Base-by-base conservation (phyloP, 805 yeast genomes). In the Ogataea zsoltii region DNA sequence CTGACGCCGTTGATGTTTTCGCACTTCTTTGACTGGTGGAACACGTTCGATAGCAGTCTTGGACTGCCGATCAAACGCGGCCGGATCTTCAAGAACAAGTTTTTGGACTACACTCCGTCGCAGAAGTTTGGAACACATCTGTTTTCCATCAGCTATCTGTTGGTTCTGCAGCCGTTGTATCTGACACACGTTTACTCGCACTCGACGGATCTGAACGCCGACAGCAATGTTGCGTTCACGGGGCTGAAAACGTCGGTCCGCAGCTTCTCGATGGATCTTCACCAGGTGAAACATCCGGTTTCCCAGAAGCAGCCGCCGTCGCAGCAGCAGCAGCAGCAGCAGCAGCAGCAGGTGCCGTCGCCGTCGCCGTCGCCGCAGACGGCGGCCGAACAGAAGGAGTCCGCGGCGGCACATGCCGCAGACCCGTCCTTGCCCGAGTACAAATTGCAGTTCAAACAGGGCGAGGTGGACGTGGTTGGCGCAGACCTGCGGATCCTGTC, bases 21-120 rank as follows among this genome's bases (percentile, higher is more conserved):
- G 7, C 85, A 82, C 48, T 90, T 94, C 67, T 82, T 80, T 57
- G 60, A 65, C 4, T 94, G 98, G 98, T 91, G 97, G 96, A 66
- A 68, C 28, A 75, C 87, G 53, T 92, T 92, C 64, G 77, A 84
- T n/a, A 84, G 92, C 19, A 82, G 84, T 44, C 73, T 85, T 54
- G 80, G 89, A 42, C 70, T 91, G 16, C 96, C 98, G 0, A 77
- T 89, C 13, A 76, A 95, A 41, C 74, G 78, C 37, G 97, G 98
- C 0, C 63, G 67, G 1, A 60, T 94, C 18, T 92, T 88, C 69
- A 64, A 74, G 25, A 69, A 80, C 7, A 80, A 79, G 46, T 57
- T 60, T 30, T 37, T 61, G 37, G 58, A 48, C 25, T 45, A 51
- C 17, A 38, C 51, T 13, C 52, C 56, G 13, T 58, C 65, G n/a